These are phyloP conservation scores for Emiliania huxleyi DNA, from an alignment of 78 protist genomes.

Conservation along the genomic window DNA sequence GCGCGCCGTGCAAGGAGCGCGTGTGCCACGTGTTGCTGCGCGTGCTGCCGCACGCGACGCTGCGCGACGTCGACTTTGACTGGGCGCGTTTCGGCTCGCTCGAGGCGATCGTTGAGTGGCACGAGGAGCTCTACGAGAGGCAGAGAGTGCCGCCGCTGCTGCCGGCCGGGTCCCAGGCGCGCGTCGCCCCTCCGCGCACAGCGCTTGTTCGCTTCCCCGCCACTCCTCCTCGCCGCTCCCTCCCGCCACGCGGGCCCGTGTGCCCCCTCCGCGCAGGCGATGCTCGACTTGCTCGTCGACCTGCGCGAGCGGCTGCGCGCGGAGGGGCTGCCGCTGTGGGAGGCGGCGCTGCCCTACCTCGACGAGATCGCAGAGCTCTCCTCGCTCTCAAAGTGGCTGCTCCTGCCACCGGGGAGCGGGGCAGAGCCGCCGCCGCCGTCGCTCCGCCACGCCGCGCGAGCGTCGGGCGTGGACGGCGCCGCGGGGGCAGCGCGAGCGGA, in stretches of 20 bases:
- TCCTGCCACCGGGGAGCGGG: background rate
- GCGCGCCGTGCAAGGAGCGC: constrained; percentile 2
- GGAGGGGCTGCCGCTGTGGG: background rate
- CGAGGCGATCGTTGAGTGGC: background rate
- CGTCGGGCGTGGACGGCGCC: background rate
- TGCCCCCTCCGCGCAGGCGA: background rate
- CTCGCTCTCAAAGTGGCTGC: background rate
- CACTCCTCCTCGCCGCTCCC: too few relatives aligned
- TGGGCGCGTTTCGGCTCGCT: background rate
- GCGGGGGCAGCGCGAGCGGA: background rate
- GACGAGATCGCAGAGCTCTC: background rate
- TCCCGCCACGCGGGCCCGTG: too few relatives aligned
- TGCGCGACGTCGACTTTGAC: background rate
- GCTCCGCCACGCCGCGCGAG: background rate
- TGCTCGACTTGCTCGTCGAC: constrained; percentile 1
- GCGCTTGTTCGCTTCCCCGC: too few relatives aligned
- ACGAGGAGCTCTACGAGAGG: background rate
- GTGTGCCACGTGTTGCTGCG: background rate
- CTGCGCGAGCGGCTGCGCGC: background rate
- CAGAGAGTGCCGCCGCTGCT: background rate
- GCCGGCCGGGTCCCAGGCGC: background rate
- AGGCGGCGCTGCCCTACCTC: background rate
- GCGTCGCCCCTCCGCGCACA: background rate
- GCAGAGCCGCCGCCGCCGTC: background rate
- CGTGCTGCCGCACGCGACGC: background rate